phyloP scores from a whole-genome alignment of 1,284 basidiomycete genomes.

The Ustilago xerochloae region DNA sequence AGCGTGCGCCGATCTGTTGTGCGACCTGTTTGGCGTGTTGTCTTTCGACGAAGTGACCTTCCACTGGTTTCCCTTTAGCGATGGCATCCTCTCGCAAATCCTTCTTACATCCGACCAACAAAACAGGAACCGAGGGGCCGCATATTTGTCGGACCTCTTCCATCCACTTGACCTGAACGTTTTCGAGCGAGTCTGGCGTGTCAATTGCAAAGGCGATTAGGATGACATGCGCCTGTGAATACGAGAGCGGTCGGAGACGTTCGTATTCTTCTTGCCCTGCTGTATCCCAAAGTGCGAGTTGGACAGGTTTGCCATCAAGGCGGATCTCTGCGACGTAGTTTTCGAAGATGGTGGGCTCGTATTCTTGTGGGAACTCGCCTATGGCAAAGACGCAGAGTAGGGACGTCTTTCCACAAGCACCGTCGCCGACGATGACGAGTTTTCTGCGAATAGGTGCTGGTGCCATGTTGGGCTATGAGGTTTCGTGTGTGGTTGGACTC shows the following conservation, averaged over 20 bases:
- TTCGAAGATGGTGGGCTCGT: slow-evolving; percentile 83
- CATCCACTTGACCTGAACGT: slow-evolving; percentile 97
- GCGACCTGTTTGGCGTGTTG: slow-evolving; percentile 68
- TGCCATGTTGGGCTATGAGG: slow-evolving; percentile 23
- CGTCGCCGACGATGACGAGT: slow-evolving; percentile 85
- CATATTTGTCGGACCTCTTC: slow-evolving; percentile 64
- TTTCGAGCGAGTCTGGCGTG: slow-evolving; percentile 94
- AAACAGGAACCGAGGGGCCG: slow-evolving; percentile 76
- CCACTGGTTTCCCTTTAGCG: slow-evolving; percentile 60
- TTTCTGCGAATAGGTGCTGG: slow-evolving; percentile 80
- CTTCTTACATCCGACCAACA: slow-evolving; percentile 87
- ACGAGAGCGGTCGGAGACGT: slow-evolving; percentile 92
- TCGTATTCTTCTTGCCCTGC: slow-evolving; percentile 96
- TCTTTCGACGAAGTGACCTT: slow-evolving; percentile 68
- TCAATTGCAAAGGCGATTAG: slow-evolving; percentile 96
- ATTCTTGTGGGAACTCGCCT: slow-evolving; percentile 96
- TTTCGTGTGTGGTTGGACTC: background rate
- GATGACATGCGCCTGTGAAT: slow-evolving; percentile 98
- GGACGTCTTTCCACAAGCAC: slow-evolving; percentile 61
- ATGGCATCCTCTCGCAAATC: slow-evolving; percentile 76
- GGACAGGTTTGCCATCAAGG: slow-evolving; percentile 94
- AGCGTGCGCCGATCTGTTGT: slow-evolving; percentile 73
- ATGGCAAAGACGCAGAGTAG: slow-evolving; percentile 78
- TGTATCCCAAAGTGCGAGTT: slow-evolving; percentile 95
- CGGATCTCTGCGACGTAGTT: slow-evolving; percentile 99